These are phyloP conservation scores for Pistacia atlantica DNA, from an alignment of 345 rosid species.

Conservation along the genomic window DNA sequence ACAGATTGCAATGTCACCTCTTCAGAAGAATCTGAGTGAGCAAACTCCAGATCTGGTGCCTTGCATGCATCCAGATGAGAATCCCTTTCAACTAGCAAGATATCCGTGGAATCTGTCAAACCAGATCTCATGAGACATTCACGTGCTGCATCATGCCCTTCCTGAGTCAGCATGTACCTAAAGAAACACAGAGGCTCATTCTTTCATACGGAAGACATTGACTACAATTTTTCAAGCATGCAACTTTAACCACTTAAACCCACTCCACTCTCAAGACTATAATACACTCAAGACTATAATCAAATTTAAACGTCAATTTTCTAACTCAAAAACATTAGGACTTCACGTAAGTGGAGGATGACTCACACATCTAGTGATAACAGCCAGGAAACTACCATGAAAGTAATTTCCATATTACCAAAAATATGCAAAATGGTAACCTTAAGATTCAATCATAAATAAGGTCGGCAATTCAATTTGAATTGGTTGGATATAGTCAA, in stretches of 20 bases:
- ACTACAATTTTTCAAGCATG: constrained; percentile 1
- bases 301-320: background rate
- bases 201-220: background rate
- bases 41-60: constrained; percentile 29
- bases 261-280: background rate
- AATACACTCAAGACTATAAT: background rate
- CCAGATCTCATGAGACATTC: constrained; percentile 76
- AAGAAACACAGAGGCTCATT: constrained; percentile 10
- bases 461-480: no score
- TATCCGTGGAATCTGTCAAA: constrained; percentile 45
- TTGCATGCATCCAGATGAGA: constrained; percentile 28
- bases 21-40: constrained; percentile 27
- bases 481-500: no score
- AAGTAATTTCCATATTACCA: background rate
- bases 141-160: constrained; percentile 73
- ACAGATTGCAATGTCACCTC: constrained; percentile 29
- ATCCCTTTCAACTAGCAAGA: constrained; percentile 34
- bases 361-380: no score
- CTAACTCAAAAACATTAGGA: no score
- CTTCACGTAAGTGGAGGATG: no score
- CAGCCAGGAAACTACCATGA: no score
- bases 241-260: background rate
- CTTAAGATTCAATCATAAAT: constrained; percentile 1
- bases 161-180: constrained; percentile 89
- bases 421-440: background rate